These are phyloP conservation scores for Nannizziopsis barbatae DNA, from an alignment of 2,329 filamentous ascomycete genomes.

Conservation along the genomic window DNA sequence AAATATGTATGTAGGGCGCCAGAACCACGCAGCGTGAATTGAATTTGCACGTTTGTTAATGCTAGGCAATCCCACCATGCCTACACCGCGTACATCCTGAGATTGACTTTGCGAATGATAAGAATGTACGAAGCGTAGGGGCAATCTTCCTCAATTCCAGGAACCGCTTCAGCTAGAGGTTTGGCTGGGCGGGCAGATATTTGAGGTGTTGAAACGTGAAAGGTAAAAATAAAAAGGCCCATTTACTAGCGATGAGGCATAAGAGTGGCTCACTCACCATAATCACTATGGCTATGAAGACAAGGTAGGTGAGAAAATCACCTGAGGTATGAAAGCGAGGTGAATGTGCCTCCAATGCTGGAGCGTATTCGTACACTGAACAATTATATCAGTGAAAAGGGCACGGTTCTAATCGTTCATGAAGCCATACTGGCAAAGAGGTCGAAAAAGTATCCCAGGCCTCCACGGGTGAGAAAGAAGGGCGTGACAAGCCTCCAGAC, in stretches of 20 bases:
- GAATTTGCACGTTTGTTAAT: conserved; percentile 46
- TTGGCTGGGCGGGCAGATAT: conserved; percentile 68
- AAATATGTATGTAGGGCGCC: conserved; percentile 50
- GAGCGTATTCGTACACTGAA: conserved; percentile 63
- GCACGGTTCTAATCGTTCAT: conserved; percentile 10
- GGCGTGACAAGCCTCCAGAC: conserved; percentile 49
- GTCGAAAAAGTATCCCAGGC: conserved; percentile 54
- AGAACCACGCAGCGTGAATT: conserved; percentile 51
- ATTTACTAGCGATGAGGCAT: conserved; percentile 11
- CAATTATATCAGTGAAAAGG: conserved; percentile 22
- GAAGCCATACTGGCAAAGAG: conserved; percentile 54
- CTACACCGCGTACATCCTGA: conserved; percentile 54
- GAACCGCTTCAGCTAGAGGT: conserved; percentile 65
- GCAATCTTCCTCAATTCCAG: conserved; percentile 73
- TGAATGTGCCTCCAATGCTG: conserved; percentile 59
- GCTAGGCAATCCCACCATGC: conserved; percentile 67
- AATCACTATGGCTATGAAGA: conserved; percentile 60
- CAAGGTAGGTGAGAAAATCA: conserved; percentile 68
- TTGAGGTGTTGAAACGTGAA: conserved; percentile 43
- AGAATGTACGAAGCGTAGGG: conserved; percentile 52
- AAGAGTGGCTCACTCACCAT: conserved; percentile 53
- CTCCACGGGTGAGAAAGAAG: conserved; percentile 48
- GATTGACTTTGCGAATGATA: conserved; percentile 55
- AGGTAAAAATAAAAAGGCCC: conserved; percentile 18
- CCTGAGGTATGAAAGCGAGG: conserved; percentile 63